Conservation (phyloP, 2,329 filamentous ascomycete species). For the Pseudogymnoascus sp. region DNA sequence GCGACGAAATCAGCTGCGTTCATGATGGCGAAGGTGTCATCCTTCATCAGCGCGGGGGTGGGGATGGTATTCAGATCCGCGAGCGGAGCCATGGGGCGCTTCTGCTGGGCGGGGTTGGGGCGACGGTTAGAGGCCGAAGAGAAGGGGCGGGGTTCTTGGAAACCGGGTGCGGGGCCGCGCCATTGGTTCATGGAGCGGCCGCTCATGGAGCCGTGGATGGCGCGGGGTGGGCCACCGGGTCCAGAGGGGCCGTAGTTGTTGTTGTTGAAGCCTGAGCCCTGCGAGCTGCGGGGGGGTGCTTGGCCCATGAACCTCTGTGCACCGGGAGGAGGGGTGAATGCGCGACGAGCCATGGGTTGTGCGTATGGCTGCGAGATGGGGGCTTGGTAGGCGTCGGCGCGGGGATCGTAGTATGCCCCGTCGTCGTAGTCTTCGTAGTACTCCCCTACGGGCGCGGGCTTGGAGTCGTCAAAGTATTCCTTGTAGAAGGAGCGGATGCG, state of each 20-base stretch:
- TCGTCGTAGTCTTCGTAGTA: conserved; percentile 73
- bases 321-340: conserved; percentile 87
- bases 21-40: conserved; percentile 66
- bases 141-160: conserved; percentile 48
- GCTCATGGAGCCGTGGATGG: conserved; percentile 23
- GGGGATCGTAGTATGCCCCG: conserved; percentile 54
- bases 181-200: conserved; percentile 21
- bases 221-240: conserved; percentile 48
- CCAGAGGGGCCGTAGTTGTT: conserved; percentile 26
- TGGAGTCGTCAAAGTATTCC: conserved; percentile 92
- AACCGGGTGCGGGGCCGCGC: conserved; percentile 19
- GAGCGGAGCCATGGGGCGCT: conserved; percentile 63
- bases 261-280: conserved; percentile 40
- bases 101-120: conserved; percentile 30
- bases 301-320: conserved; percentile 31
- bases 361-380: conserved; percentile 72
- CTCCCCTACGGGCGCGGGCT: conserved; percentile 34
- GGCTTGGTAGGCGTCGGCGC: conserved; percentile 52
- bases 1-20: conserved; percentile 79
- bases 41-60: conserved; percentile 75
- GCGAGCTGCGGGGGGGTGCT: conserved; percentile 33
- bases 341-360: conserved; percentile 75
- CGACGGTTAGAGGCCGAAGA: conserved; percentile 50
- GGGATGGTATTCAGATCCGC: conserved; percentile 66
- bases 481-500: conserved; percentile 98